Base-by-base conservation (phyloP, 2,329 filamentous ascomycete species). In the Pseudogymnoascus sp. region DNA sequence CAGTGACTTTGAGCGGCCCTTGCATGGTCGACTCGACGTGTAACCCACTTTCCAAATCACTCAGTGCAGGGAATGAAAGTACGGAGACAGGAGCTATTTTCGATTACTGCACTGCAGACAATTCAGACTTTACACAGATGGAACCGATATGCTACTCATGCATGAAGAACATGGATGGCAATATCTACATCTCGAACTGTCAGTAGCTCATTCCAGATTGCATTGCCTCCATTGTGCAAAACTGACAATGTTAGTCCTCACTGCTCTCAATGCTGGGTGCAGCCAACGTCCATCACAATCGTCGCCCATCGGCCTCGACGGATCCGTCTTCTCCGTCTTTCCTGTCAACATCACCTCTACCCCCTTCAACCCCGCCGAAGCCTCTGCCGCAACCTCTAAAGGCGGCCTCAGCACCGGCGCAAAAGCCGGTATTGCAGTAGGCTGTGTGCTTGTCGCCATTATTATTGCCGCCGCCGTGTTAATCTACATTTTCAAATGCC, bases 231-330 rank as follows among this genome's bases (percentile, higher is more conserved):
- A 55, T 18, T 31, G 15, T 55, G 29, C 48, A 31, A 18, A 33
- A 55, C 48, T 55, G 48, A 55, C n/a, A 55, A 18, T 33, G 33
- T 18, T 35, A 81, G 79, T 81, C 64, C 65, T 84, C 42, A 78
- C 74, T 10, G 73, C 81, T 36, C 75, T 87, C 6, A 73, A 83
- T 62, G 83, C 81, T 15, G 83, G 80, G 5, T 87, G 85, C 67
- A 69, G 76, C 60, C 80, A 86, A 65, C 74, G 74, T 62, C 82
- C 84, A n/a, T 40, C 61, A 2, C 42, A 60, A 8, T 66, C 66
- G 5, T 63, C 61, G 1, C 45, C 65, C 1, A 64, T 72, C n/a
- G 68, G 69, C 6, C 45, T 73, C 3, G 60, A 71, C 21, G 64
- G 65, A 7, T 68, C 63, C 8, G 13, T 73, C 3, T 73, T 73